Conservation (phyloP, 2,329 filamentous ascomycete genomes). For the Simplicillium sp. region DNA sequence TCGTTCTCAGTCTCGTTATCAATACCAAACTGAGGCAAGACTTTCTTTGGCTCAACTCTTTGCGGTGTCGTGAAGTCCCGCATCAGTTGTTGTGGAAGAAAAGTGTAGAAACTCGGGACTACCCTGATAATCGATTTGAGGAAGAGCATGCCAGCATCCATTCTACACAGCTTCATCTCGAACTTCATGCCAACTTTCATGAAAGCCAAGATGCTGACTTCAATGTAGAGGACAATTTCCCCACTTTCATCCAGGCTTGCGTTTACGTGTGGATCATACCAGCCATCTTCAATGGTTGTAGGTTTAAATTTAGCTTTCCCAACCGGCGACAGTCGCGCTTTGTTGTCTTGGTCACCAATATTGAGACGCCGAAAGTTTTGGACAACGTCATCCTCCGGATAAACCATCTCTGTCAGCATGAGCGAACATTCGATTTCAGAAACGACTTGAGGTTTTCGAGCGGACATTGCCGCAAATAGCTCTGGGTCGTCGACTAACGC, state of each 20-base stretch:
- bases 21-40: constrained; percentile 33
- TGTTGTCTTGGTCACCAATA: constrained; percentile 16
- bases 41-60: constrained; percentile 31
- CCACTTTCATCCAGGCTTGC: constrained; percentile 9
- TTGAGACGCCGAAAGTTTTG: constrained; percentile 33
- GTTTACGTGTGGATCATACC: constrained; percentile 22
- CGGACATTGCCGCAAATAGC: constrained; percentile 19
- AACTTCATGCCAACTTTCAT: constrained; percentile 59
- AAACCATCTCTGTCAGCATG: too few relatives aligned
- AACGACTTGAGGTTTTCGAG: too few relatives aligned
- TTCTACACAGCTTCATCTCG: constrained; percentile 40
- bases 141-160: constrained; percentile 55
- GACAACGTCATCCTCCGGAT: constrained; percentile 7
- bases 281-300: constrained; percentile 37
- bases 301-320: constrained; percentile 35
- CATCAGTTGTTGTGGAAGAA: constrained; percentile 63
- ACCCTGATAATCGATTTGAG: constrained; percentile 48
- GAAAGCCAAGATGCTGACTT: constrained; percentile 41
- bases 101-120: constrained; percentile 53
- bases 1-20: constrained; percentile 22
- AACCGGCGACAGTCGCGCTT: constrained; percentile 26
- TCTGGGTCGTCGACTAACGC: background rate
- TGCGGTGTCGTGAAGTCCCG: constrained; percentile 50
- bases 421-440: too few relatives aligned
- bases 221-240: constrained; percentile 51